Percentiles rank a stretch among this genome's conserved stretches.
Conservation (phyloP, 108 stramenopile species). For the Nitzschia putrida region DNA sequence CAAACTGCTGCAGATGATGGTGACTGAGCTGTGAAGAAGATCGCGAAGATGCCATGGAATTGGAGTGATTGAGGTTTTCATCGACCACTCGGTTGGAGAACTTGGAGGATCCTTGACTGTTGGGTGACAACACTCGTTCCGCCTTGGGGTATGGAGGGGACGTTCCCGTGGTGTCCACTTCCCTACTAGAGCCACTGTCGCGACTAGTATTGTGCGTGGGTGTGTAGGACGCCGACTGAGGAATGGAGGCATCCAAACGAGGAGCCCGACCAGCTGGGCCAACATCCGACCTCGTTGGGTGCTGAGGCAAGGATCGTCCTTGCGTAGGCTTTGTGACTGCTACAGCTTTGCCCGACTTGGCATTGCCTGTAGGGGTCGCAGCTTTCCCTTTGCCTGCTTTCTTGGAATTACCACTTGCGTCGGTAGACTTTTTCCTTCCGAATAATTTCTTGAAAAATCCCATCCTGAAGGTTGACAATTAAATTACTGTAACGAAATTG, state of each 20-base stretch:
- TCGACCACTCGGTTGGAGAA: not conserved
- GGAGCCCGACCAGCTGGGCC: constrained; percentile 1
- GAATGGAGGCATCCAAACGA: not conserved
- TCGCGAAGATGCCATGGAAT: not conserved
- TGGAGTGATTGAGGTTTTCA: constrained; percentile 9
- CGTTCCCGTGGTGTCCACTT: not conserved
- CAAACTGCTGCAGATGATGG: constrained; percentile 20
- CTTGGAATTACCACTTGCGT: not conserved
- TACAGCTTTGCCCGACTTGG: not conserved
- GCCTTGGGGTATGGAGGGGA: constrained; percentile 5
- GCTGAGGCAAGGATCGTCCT: not conserved
- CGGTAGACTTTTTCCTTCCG: constrained; percentile 18
- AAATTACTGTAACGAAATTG: not conserved
- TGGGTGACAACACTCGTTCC: constrained; percentile 13
- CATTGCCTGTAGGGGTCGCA: not conserved
- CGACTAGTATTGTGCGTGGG: constrained; percentile 8
- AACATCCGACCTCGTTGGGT: not conserved
- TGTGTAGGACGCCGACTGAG: not conserved
- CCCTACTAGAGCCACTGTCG: not conserved
- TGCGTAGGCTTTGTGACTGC: not conserved
- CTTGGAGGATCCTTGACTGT: not conserved
- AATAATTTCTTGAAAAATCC: constrained; percentile 36
- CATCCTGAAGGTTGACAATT: constrained; percentile 8
- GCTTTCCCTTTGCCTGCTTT: constrained; percentile 1
- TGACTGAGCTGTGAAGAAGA: constrained; percentile 10